Conservation (phyloP, 805 yeast genomes). For the Metschnikowia sp. region DNA sequence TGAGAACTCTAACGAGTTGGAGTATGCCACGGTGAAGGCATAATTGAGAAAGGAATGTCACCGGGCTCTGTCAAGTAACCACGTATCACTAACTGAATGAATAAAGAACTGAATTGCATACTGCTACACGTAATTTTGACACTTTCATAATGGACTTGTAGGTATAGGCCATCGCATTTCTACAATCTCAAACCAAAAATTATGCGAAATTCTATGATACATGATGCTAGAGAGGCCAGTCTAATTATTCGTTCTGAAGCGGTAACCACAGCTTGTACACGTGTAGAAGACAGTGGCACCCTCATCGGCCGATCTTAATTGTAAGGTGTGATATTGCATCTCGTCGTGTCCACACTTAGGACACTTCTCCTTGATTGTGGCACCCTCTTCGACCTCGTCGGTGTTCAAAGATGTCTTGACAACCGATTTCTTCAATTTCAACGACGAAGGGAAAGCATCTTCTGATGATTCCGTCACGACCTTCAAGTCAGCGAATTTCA, state of each 20-base stretch:
- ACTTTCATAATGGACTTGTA: too few relatives aligned
- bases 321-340: conserved; percentile 96
- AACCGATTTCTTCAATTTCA: conserved; percentile 78
- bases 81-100: too few relatives aligned
- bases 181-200: too few relatives aligned
- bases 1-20: conserved; percentile 80
- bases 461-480: conserved; percentile 87
- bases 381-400: conserved; percentile 88
- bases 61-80: too few relatives aligned
- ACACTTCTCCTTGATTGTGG: conserved; percentile 94
- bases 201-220: conserved; percentile 2
- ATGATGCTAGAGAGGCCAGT: conserved; percentile 1
- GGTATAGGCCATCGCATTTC: too few relatives aligned
- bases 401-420: conserved; percentile 81
- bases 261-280: conserved; percentile 88
- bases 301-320: conserved; percentile 97
- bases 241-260: conserved; percentile 89
- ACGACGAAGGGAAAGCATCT: conserved; percentile 88
- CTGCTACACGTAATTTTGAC: too few relatives aligned
- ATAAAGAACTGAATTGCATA: too few relatives aligned
- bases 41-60: not conserved
- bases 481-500: conserved; percentile 68
- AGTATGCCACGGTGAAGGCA: conserved; percentile 47
- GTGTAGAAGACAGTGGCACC: conserved; percentile 99
- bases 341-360: conserved; percentile 98